These are phyloP conservation scores for Candida taoyuanica DNA, from an alignment of 805 yeast genomes.

Conservation along the genomic window DNA sequence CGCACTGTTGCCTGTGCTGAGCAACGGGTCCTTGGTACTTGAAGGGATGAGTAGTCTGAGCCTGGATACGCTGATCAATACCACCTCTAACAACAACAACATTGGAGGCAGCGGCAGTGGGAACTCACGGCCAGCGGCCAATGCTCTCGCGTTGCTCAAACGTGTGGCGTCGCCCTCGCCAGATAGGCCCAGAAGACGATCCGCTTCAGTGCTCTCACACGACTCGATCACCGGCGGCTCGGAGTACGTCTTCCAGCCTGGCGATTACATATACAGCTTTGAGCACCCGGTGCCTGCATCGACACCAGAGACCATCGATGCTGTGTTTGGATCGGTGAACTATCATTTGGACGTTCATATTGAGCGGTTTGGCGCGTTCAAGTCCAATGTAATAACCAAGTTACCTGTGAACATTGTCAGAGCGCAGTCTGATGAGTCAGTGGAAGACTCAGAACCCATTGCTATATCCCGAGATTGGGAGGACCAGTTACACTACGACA, in stretches of 20 bases:
- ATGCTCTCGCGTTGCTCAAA: constrained; percentile 21
- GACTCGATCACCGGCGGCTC: constrained; percentile 4
- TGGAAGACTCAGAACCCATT: constrained; percentile 91
- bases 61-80: constrained; percentile 20
- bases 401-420: constrained; percentile 66
- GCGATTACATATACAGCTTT: constrained; percentile 89
- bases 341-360: constrained; percentile 67
- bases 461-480: constrained; percentile 92
- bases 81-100: neutral
- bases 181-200: constrained; percentile 16
- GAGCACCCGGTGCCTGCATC: constrained; percentile 83
- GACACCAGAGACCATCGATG: constrained; percentile 73
- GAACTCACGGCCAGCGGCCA: constrained; percentile 8
- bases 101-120: neutral
- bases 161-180: constrained; percentile 27
- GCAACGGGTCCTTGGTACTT: neutral
- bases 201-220: constrained; percentile 8
- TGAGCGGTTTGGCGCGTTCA: constrained; percentile 82
- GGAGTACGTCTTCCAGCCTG: constrained; percentile 59
- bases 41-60: constrained; percentile 23
- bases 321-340: constrained; percentile 75
- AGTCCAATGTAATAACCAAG: constrained; percentile 62
- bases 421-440: constrained; percentile 68
- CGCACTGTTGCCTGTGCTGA: constrained; percentile 1
- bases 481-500: constrained; percentile 83